Percentiles rank a stretch among this genome's conserved stretches.
These are phyloP conservation scores for Tetracentron sinense DNA, from an alignment of 164 flowering plant species.

Conservation along the genomic window DNA sequence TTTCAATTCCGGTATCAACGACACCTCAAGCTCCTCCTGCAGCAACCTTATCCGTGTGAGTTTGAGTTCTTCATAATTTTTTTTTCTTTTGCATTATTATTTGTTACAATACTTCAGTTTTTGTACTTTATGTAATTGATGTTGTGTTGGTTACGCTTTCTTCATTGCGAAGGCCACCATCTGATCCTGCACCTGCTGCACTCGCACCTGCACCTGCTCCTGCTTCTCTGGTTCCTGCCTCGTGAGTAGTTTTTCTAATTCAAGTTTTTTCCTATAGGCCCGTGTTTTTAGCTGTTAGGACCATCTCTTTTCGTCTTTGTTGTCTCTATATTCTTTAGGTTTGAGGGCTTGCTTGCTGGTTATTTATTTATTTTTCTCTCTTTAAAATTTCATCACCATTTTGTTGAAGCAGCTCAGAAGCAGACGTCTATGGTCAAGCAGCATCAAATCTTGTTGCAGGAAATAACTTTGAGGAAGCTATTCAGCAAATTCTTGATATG, in stretches of 20 bases:
- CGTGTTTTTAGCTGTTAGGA: background rate
- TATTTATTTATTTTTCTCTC: background rate
- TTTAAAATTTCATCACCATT: background rate
- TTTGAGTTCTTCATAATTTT: conserved; percentile 3
- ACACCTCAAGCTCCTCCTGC: conserved; percentile 44
- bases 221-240: conserved; percentile 20
- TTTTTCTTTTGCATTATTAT: too few species aligned
- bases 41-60: conserved; percentile 45
- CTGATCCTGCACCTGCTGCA: conserved; percentile 27
- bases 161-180: conserved; percentile 31
- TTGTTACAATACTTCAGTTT: background rate
- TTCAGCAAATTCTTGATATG: conserved; percentile 86
- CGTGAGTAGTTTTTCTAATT: conserved; percentile 29
- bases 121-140: background rate
- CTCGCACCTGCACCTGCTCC: conserved; percentile 1
- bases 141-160: background rate
- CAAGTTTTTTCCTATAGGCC: background rate
- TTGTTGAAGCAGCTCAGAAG: conserved; percentile 36
- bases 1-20: conserved; percentile 31
- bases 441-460: conserved; percentile 94
- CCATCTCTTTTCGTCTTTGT: background rate
- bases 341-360: background rate
- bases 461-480: conserved; percentile 54
- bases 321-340: background rate
- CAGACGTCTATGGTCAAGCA: conserved; percentile 72